phyloP scores from a whole-genome alignment of 805 yeast genomes.

The Myxozyma geophila region DNA sequence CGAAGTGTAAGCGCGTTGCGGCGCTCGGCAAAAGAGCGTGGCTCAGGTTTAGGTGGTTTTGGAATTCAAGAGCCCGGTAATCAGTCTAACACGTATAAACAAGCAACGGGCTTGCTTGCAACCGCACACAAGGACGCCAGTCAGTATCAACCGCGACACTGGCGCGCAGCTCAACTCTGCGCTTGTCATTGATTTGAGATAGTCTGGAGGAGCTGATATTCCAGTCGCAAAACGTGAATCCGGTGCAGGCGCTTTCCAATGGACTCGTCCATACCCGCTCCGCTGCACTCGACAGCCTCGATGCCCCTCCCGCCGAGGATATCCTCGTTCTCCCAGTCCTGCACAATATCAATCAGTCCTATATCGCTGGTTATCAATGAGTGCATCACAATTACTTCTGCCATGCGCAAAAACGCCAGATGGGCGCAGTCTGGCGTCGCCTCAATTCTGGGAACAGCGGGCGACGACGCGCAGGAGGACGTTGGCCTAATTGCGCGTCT shows the following conservation, averaged over 20 bases:
- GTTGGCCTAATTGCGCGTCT: slow-evolving; percentile 48
- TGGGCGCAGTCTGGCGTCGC: slow-evolving; percentile 82
- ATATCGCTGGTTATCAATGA: slow-evolving; percentile 84
- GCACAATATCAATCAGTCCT: slow-evolving; percentile 63
- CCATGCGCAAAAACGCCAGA: slow-evolving; percentile 84
- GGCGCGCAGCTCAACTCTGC: not conserved
- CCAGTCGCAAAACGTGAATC: not conserved
- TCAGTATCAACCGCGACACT: not conserved
- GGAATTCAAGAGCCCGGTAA: not conserved
- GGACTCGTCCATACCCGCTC: slow-evolving; percentile 8
- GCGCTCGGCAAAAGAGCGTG: not conserved
- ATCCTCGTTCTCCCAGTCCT: slow-evolving; percentile 29
- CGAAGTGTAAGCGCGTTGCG: not conserved
- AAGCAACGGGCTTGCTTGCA: not conserved
- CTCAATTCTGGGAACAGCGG: slow-evolving; percentile 73
- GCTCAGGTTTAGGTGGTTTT: slow-evolving; percentile 5
- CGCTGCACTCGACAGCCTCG: slow-evolving; percentile 7
- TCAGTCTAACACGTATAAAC: not conserved
- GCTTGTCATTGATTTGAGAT: not conserved
- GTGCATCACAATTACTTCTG: slow-evolving; percentile 81
- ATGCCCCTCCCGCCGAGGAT: slow-evolving; percentile 29
- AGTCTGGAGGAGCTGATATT: not conserved
- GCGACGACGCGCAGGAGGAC: slow-evolving; percentile 51
- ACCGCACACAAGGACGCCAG: not conserved
- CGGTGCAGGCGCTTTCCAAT: not conserved